Evolutionary conservation across 2,329 filamentous ascomycete genomes (phyloP).

Genomic region (Venturia nashicola): DNA sequence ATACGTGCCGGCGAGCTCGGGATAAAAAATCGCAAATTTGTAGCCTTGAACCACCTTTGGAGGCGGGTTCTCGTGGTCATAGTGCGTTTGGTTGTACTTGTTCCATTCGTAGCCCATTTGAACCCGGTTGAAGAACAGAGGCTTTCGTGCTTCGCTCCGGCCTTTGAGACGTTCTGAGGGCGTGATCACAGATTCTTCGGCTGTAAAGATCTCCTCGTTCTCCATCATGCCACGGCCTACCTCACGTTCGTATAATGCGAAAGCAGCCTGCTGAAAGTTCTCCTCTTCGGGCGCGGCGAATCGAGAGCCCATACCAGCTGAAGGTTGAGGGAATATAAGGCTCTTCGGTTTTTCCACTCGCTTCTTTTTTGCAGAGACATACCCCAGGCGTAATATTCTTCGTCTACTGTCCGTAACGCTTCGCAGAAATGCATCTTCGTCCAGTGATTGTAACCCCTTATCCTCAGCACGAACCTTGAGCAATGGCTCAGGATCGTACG

Average conservation of each 20-base stretch:
- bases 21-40: constrained; percentile 99
- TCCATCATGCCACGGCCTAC: constrained; percentile 83
- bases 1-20: constrained; percentile 86
- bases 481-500: constrained; percentile 49
- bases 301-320: constrained; percentile 46
- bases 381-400: constrained; percentile 52
- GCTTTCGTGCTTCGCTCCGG: constrained; percentile 82
- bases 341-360: constrained; percentile 13
- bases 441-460: constrained; percentile 44
- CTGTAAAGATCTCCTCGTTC: constrained; percentile 90
- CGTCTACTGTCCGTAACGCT: constrained; percentile 44
- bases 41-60: constrained; percentile 98
- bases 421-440: constrained; percentile 46
- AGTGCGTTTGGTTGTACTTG: constrained; percentile 99
- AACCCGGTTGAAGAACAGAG: constrained; percentile 92
- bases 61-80: constrained; percentile 95
- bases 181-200: constrained; percentile 66
- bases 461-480: constrained; percentile 53
- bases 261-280: constrained; percentile 77
- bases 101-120: constrained; percentile 99
- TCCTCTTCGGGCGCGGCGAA: constrained; percentile 60
- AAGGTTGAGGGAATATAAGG: constrained; percentile 29
- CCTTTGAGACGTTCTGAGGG: constrained; percentile 54
- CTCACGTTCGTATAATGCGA: constrained; percentile 82
- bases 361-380: constrained; percentile 47